Conservation (phyloP, 805 yeast species). For the Wickerhamiella musiphila region DNA sequence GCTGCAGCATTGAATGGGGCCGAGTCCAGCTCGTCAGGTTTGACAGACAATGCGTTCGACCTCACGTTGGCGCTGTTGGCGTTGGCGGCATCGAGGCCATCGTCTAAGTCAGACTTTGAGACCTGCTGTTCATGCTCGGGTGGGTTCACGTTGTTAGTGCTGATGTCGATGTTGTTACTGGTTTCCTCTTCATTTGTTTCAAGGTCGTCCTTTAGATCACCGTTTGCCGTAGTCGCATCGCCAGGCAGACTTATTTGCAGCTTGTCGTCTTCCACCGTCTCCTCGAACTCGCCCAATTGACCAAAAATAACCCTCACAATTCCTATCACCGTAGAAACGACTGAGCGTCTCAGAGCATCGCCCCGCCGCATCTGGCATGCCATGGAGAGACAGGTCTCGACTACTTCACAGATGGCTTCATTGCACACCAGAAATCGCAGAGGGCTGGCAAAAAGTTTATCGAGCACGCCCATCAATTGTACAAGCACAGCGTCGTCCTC, state of each 20-base stretch:
- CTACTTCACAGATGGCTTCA: conserved; percentile 69
- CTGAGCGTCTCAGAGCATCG: conserved; percentile 74
- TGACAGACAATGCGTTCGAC: too few species aligned
- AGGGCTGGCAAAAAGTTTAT: conserved; percentile 44
- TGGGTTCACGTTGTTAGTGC: too few species aligned
- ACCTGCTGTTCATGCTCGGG: too few species aligned
- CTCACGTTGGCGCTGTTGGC: too few species aligned
- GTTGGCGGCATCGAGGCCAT: too few species aligned
- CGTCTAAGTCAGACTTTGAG: too few species aligned
- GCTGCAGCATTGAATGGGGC: not conserved
- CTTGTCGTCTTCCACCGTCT: not conserved
- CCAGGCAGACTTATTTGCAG: too few species aligned
- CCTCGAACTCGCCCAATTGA: conserved; percentile 1
- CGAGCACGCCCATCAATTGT: conserved; percentile 63
- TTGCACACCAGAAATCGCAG: conserved; percentile 55
- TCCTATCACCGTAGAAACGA: conserved; percentile 27
- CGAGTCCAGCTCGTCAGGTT: too few species aligned
- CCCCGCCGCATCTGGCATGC: conserved; percentile 87
- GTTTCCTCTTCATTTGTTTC: too few species aligned
- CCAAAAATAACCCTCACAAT: conserved; percentile 10
- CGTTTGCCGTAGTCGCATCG: too few species aligned
- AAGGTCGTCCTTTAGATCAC: too few species aligned
- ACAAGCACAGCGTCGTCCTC: conserved; percentile 83
- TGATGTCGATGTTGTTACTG: too few species aligned
- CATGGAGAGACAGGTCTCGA: conserved; percentile 78